A percentile compares a stretch with the other conserved stretches of the same genome.
phyloP scores from a whole-genome alignment of 495 filamentous ascomycete species.

The Saxophila tyrrhenica region DNA sequence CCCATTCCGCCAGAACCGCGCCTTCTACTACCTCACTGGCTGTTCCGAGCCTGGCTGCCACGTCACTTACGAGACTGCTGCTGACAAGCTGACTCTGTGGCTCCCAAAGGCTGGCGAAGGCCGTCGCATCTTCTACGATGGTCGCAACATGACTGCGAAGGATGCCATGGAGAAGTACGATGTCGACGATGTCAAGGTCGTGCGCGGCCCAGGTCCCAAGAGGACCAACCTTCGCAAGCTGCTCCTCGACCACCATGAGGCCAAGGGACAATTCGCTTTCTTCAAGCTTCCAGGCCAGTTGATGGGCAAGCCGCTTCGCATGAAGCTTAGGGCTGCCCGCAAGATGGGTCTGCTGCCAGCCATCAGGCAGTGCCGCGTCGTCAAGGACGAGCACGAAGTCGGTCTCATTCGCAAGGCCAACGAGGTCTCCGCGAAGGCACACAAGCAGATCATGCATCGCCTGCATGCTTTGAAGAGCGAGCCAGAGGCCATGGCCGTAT shows the following conservation, averaged over 20 bases:
- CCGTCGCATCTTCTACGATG: slow-evolving; percentile 47
- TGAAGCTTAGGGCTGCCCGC: not conserved
- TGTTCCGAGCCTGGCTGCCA: slow-evolving; percentile 47
- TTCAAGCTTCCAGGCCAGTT: not conserved
- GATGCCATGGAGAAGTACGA: slow-evolving; percentile 41
- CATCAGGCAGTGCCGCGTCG: slow-evolving; percentile 59
- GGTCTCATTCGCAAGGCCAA: slow-evolving; percentile 68
- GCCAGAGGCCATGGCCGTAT: slow-evolving; percentile 69
- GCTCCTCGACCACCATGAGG: slow-evolving; percentile 6
- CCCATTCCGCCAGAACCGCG: slow-evolving; percentile 53
- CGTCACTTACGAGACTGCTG: slow-evolving; percentile 51
- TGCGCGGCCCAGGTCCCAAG: not conserved
- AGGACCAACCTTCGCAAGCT: not conserved
- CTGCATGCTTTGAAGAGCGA: slow-evolving; percentile 59
- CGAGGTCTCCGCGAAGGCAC: slow-evolving; percentile 59
- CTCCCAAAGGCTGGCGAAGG: slow-evolving; percentile 35
- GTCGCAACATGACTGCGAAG: slow-evolving; percentile 40
- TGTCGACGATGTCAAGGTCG: slow-evolving; percentile 29
- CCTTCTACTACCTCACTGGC: slow-evolving; percentile 63
- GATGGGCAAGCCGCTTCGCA: not conserved
- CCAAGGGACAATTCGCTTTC: not conserved
- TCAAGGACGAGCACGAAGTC: slow-evolving; percentile 76
- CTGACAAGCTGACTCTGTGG: slow-evolving; percentile 42
- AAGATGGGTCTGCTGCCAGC: slow-evolving; percentile 18
- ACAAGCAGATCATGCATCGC: slow-evolving; percentile 51